phyloP scores from a whole-genome alignment of 176 grass and related monocot genomes.

The Pontederia paniculata region DNA sequence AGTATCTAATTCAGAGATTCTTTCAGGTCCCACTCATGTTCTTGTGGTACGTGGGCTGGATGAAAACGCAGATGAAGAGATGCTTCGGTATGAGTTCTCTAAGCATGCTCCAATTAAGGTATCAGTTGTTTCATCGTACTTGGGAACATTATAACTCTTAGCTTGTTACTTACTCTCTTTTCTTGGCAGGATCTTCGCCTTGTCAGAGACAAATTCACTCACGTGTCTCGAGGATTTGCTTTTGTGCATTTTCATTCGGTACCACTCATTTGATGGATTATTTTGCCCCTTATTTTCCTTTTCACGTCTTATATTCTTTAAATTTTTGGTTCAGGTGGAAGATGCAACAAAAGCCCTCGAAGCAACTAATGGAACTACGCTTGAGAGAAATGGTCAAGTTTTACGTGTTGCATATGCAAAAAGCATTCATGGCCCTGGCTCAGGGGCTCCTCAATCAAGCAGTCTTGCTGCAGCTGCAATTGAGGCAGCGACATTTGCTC shows the following conservation, averaged over 20 bases:
- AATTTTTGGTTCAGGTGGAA: slow-evolving; percentile 50
- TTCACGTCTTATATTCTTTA: slow-evolving; percentile 10
- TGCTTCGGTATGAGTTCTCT: slow-evolving; percentile 95
- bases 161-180: slow-evolving; percentile 10
- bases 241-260: slow-evolving; percentile 98
- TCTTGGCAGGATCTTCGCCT: slow-evolving; percentile 79
- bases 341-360: slow-evolving; percentile 96
- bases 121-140: not conserved
- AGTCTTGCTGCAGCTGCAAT: slow-evolving; percentile 92
- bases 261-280: slow-evolving; percentile 22
- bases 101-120: slow-evolving; percentile 97
- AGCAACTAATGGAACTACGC: slow-evolving; percentile 85
- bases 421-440: slow-evolving; percentile 77
- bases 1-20: slow-evolving; percentile 13
- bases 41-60: slow-evolving; percentile 94
- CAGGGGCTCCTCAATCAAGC: slow-evolving; percentile 59
- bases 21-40: slow-evolving; percentile 95
- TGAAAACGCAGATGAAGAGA: slow-evolving; percentile 98
- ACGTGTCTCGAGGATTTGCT: slow-evolving; percentile 96
- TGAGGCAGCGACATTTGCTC: slow-evolving; percentile 98
- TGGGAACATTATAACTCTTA: not conserved
- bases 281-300: slow-evolving; percentile 7
- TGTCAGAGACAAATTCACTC: slow-evolving; percentile 97
- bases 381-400: slow-evolving; percentile 91
- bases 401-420: slow-evolving; percentile 92